These are phyloP conservation scores for Colletotrichum sp. DNA, from an alignment of 2,329 filamentous ascomycete genomes.

Conservation along the genomic window DNA sequence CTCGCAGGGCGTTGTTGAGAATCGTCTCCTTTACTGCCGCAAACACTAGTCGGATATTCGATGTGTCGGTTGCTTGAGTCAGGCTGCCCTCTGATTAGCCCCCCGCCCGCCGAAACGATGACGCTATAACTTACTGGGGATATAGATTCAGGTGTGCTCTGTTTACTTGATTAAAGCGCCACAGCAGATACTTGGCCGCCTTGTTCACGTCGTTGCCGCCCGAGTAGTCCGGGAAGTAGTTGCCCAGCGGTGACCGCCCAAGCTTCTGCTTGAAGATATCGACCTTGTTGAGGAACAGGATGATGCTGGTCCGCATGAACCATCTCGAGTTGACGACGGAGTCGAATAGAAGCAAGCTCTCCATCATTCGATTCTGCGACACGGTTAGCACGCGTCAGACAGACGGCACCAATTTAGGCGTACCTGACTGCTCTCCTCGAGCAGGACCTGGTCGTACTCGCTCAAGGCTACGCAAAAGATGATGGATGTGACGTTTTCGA, in stretches of 20 bases:
- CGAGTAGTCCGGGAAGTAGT: conserved; percentile 98
- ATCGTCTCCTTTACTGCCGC: conserved; percentile 99
- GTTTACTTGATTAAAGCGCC: conserved; percentile 99
- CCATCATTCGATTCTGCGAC: conserved; percentile 96
- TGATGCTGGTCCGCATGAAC: conserved; percentile 99
- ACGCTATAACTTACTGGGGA: conserved; percentile 78
- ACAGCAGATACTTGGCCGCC: conserved; percentile 95
- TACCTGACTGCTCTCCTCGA: conserved; percentile 98
- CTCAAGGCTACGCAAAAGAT: conserved; percentile 98
- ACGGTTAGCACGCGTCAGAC: conserved; percentile 21
- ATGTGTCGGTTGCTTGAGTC: conserved; percentile 98
- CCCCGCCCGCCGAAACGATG: not conserved
- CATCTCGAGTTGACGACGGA: conserved; percentile 98
- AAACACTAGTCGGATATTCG: conserved; percentile 97
- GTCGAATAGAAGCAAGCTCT: conserved; percentile 94
- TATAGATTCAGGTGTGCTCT: conserved; percentile 95
- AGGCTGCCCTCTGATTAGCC: conserved; percentile 62
- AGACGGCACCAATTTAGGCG: conserved; percentile 25
- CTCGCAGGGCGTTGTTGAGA: conserved; percentile 95
- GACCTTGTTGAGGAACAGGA: conserved; percentile 98
- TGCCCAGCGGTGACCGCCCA: conserved; percentile 83
- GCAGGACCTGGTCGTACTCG: conserved; percentile 96
- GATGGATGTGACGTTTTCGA: conserved; percentile 99
- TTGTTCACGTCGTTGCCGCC: conserved; percentile 98
- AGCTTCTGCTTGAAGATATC: conserved; percentile 98